phyloP scores from a whole-genome alignment of 164 flowering plant genomes.

The Pachysandra terminalis region DNA sequence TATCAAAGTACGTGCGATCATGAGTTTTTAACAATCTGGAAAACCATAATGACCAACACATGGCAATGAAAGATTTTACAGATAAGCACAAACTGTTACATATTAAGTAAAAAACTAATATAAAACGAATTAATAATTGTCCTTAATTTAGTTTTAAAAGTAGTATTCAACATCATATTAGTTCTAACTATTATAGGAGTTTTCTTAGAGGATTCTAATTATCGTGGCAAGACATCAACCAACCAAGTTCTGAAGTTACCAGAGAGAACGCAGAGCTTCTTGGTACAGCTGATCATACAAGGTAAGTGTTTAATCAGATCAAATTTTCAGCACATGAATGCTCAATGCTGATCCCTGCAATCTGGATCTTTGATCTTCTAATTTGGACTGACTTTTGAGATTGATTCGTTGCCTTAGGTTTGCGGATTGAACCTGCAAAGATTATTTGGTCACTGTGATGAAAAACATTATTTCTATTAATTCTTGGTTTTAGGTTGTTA shows the following conservation, averaged over 20 bases:
- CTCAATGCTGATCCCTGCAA: slow-evolving; percentile 50
- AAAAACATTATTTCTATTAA: slow-evolving; percentile 13
- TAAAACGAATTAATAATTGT: not conserved
- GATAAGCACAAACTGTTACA: not conserved
- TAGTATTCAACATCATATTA: not conserved
- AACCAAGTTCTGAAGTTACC: slow-evolving; percentile 74
- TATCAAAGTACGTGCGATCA: not conserved
- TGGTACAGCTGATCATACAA: slow-evolving; percentile 39
- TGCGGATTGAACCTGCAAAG: slow-evolving; percentile 35
- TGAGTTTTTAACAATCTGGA: not conserved
- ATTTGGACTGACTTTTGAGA: slow-evolving; percentile 27
- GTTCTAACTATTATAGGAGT: not conserved
- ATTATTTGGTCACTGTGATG: slow-evolving; percentile 23
- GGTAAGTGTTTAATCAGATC: slow-evolving; percentile 32
- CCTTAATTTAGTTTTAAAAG: not conserved
- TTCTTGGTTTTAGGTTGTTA: slow-evolving; percentile 7
- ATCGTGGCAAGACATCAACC: slow-evolving; percentile 34
- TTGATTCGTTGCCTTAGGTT: slow-evolving; percentile 31
- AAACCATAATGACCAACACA: not conserved
- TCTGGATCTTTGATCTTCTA: slow-evolving; percentile 30
- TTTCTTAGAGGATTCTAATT: not conserved
- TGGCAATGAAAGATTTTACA: not conserved
- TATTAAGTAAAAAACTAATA: too few relatives aligned
- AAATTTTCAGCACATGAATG: slow-evolving; percentile 54
- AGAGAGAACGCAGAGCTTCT: slow-evolving; percentile 51